Evolutionary conservation across 2,329 filamentous ascomycete genomes (phyloP), one percentile per base, ranked within the genome.

Genomic region (Ophiostoma australiae): DNA sequence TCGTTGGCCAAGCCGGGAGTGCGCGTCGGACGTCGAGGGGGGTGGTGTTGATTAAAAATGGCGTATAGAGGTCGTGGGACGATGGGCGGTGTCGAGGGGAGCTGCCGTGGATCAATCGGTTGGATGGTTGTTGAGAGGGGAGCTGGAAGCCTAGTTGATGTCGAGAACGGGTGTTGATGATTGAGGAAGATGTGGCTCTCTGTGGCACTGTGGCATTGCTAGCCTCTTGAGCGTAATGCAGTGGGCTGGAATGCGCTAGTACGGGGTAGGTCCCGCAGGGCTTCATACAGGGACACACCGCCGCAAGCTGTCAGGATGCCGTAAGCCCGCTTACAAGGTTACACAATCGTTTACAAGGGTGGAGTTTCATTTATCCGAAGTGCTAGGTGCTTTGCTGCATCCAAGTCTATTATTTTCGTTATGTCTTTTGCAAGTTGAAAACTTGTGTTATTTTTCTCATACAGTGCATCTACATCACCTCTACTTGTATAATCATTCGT

Each of bases 1-100:
- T 74, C 11, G 69, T 65, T 5, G 52, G 58, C 67, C 67, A 55
- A 52, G 2, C 63, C 63, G 35, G 63, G 63, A 13, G 63, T 39
- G 63, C n/a, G 63, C 35, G 63, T 66, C 63, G 35, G 23, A 39
- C 63, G 63, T 66, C n/a, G 63, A 39, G 10, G 63, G 23, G 35
- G 63, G 23, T 63, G 11, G 20, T 17, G 13, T 23, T 58, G 10
- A n/a, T 11, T 27, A 11, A 58, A 27, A 48, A 58, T 17, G 23
- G 10, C 6, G 27, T 15, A 33, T 31, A 20, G 27, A 17, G 27
- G 35, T 39, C 10, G 63, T 41, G 10, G 11, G 20, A 23, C 17
- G 63, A 66, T 66, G 35, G 63, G 33, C 63, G 33, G 33, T 39
- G 35, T 66, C 63, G 63, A 39, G 33, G 35, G 31, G 13, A 39